These are phyloP conservation scores for Aspergillus heteromorphus DNA, from an alignment of 495 filamentous ascomycete species.

Conservation along the genomic window DNA sequence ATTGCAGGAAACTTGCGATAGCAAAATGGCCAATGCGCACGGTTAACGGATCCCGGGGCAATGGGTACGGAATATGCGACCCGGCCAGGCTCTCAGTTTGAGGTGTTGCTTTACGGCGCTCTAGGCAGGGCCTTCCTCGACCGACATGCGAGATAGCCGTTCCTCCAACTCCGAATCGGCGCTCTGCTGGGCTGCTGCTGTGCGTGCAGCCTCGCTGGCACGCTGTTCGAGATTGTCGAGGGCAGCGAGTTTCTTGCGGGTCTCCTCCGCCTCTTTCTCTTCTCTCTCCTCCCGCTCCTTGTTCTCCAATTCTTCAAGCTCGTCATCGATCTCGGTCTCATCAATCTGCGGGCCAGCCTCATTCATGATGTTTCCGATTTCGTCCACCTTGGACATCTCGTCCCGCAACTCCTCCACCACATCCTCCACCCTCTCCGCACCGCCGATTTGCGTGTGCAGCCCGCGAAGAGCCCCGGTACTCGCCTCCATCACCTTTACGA, in stretches of 20 bases:
- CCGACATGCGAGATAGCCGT: constrained; percentile 39
- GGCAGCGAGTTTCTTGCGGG: constrained; percentile 40
- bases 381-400: constrained; percentile 78
- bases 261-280: constrained; percentile 42
- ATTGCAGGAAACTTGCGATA: constrained; percentile 5
- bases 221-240: constrained; percentile 37
- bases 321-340: constrained; percentile 82
- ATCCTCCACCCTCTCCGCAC: constrained; percentile 67
- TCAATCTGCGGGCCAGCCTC: constrained; percentile 60
- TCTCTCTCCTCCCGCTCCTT: constrained; percentile 56
- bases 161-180: constrained; percentile 32
- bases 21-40: background rate
- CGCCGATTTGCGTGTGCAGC: constrained; percentile 74
- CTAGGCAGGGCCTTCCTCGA: constrained; percentile 30
- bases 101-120: constrained; percentile 1
- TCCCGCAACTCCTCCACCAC: constrained; percentile 69
- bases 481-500: constrained; percentile 75
- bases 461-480: constrained; percentile 62
- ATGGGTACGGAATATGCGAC: background rate
- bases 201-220: constrained; percentile 28
- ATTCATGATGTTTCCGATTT: constrained; percentile 69
- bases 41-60: background rate
- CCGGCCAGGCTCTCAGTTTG: background rate
- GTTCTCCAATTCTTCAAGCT: constrained; percentile 70
- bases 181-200: constrained; percentile 18